Conservation (phyloP, 169 alveolate genomes). For the Babesia sp. region DNA sequence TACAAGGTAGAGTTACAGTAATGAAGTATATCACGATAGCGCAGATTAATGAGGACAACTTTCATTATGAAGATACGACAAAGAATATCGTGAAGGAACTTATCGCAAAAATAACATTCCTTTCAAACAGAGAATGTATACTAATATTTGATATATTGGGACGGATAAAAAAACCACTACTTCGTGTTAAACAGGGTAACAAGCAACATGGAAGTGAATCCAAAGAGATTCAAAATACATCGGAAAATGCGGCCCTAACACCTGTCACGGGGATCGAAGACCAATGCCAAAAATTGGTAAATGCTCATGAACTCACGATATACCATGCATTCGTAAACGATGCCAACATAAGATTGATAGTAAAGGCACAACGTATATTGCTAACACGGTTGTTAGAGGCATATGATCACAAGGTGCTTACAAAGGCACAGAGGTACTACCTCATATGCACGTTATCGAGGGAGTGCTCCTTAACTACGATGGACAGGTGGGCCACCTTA, state of each 20-base stretch:
- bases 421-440: slow-evolving; percentile 52
- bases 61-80: slow-evolving; percentile 24
- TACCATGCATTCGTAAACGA: slow-evolving; percentile 8
- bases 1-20: background rate
- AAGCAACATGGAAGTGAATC: background rate
- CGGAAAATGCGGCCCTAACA: background rate
- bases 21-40: background rate
- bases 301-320: background rate
- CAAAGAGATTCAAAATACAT: background rate
- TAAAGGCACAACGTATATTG: slow-evolving; percentile 13
- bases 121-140: slow-evolving; percentile 46
- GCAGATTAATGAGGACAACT: slow-evolving; percentile 26
- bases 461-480: slow-evolving; percentile 37
- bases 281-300: background rate
- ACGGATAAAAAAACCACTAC: slow-evolving; percentile 50
- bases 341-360: background rate
- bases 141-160: slow-evolving; percentile 23
- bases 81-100: slow-evolving; percentile 29
- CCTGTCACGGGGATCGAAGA: background rate
- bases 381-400: slow-evolving; percentile 10
- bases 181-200: background rate
- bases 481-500: slow-evolving; percentile 28
- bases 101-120: slow-evolving; percentile 31
- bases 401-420: slow-evolving; percentile 26
- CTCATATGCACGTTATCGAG: slow-evolving; percentile 32